A percentile compares a stretch with the other conserved stretches of the same genome.
phyloP scores from a whole-genome alignment of 352 stramenopile species.

The Phytopythium aichiense region DNA sequence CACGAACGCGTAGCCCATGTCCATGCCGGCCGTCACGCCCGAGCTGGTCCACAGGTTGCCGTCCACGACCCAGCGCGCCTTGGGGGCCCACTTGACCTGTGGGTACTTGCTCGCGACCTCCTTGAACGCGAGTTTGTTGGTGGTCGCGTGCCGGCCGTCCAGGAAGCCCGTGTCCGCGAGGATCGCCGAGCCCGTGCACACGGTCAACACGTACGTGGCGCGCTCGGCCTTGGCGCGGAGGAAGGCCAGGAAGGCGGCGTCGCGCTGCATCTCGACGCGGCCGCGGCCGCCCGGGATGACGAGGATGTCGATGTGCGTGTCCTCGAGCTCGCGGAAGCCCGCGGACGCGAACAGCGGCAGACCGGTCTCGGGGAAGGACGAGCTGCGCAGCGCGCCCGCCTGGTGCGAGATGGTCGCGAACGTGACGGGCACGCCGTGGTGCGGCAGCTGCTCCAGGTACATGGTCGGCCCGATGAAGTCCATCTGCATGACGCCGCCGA shows the following conservation, averaged over 20 bases:
- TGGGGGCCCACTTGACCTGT: conserved; percentile 43
- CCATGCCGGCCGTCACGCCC: conserved; percentile 54
- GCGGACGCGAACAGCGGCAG: conserved; percentile 33
- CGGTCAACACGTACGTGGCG: conserved; percentile 37
- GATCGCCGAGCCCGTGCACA: conserved; percentile 51
- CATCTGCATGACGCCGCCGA: conserved; percentile 51
- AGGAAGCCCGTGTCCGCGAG: conserved; percentile 40
- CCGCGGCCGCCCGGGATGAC: conserved; percentile 35
- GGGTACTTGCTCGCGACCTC: conserved; percentile 25
- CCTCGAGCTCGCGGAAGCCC: conserved; percentile 20
- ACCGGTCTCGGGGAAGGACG: conserved; percentile 22
- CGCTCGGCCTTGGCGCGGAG: conserved; percentile 21
- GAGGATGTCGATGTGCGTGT: conserved; percentile 36
- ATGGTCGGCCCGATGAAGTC: conserved; percentile 54
- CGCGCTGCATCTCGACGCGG: conserved; percentile 23
- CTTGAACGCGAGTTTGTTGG: conserved; percentile 56
- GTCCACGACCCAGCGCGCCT: conserved; percentile 59
- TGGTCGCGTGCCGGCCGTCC: conserved; percentile 43
- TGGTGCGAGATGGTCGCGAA: conserved; percentile 47
- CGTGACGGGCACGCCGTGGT: conserved; percentile 32
- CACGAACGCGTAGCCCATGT: conserved; percentile 58
- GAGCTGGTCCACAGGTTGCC: conserved; percentile 56
- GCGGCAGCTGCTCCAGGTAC: conserved; percentile 55
- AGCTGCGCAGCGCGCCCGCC: conserved; percentile 27
- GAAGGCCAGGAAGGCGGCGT: conserved; percentile 38